These are phyloP conservation scores for Actinomortierella ambigua DNA, from an alignment of 371 early-diverging fungal genomes.

Conservation along the genomic window DNA sequence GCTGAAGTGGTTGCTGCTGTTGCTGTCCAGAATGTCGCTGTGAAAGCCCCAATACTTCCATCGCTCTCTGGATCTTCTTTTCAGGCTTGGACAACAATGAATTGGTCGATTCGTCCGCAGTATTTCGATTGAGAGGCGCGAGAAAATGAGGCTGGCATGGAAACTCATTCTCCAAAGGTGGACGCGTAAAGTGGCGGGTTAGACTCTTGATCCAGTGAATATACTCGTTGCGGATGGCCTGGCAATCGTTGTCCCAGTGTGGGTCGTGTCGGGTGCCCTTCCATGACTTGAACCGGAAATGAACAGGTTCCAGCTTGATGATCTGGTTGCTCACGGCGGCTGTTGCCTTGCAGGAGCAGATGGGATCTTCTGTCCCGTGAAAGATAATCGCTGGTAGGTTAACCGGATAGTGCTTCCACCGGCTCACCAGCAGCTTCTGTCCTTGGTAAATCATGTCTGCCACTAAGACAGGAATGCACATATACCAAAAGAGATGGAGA, in stretches of 20 bases:
- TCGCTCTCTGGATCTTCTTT: no score
- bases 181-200: slow-evolving; percentile 12
- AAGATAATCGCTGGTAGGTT: slow-evolving; percentile 23
- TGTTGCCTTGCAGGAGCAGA: slow-evolving; percentile 23
- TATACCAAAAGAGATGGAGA: not conserved
- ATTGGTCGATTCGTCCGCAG: not conserved
- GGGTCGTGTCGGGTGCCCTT: slow-evolving; percentile 33
- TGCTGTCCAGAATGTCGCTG: not conserved
- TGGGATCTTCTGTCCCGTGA: slow-evolving; percentile 33
- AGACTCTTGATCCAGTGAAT: slow-evolving; percentile 23
- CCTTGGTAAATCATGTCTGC: slow-evolving; percentile 45
- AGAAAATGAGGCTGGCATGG: not conserved
- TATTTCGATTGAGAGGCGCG: not conserved
- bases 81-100: slow-evolving; percentile 1
- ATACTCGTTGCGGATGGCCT: slow-evolving; percentile 14
- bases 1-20: not conserved
- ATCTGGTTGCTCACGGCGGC: slow-evolving; percentile 9
- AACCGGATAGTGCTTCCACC: slow-evolving; percentile 33
- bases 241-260: slow-evolving; percentile 37
- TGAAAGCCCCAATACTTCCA: not conserved
- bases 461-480: not conserved
- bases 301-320: slow-evolving; percentile 11
- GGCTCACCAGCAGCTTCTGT: slow-evolving; percentile 22
- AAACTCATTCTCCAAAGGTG: slow-evolving; percentile 17
- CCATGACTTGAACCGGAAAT: slow-evolving; percentile 25